These are phyloP conservation scores for Staphylotrichum tortipilum DNA, from an alignment of 495 filamentous ascomycete genomes.

Conservation along the genomic window DNA sequence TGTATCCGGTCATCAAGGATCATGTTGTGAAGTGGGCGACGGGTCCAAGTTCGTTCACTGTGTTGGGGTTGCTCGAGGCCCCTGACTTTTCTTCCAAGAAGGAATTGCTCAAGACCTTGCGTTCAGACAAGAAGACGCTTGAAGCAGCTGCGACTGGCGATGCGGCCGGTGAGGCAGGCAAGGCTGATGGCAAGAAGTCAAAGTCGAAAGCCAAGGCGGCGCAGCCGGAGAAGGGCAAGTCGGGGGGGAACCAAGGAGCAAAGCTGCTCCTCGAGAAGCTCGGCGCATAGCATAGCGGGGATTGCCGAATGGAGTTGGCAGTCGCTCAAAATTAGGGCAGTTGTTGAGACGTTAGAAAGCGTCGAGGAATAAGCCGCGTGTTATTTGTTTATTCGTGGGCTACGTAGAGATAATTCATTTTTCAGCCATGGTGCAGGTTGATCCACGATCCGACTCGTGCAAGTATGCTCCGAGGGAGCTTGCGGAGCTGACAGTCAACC, in stretches of 20 bases:
- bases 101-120: slow-evolving; percentile 56
- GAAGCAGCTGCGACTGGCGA: slow-evolving; percentile 42
- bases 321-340: no score
- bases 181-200: slow-evolving; percentile 37
- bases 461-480: no score
- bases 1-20: slow-evolving; percentile 69
- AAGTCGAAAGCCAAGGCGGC: slow-evolving; percentile 36
- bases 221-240: slow-evolving; percentile 27
- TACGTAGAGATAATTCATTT: no score
- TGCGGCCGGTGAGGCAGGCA: slow-evolving; percentile 21
- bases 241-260: slow-evolving; percentile 18
- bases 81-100: slow-evolving; percentile 61
- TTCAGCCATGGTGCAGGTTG: no score
- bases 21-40: slow-evolving; percentile 80
- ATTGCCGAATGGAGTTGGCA: no score
- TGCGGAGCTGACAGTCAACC: no score
- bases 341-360: no score
- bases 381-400: no score
- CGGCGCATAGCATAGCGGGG: background rate
- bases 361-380: no score
- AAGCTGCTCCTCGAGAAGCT: slow-evolving; percentile 45
- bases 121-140: slow-evolving; percentile 46
- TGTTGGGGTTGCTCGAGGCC: slow-evolving; percentile 70
- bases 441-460: no score
- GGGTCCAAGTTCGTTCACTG: slow-evolving; percentile 69